These are phyloP conservation scores for Termitomyces sp. DNA, from an alignment of 768 basidiomycete species.

Conservation along the genomic window DNA sequence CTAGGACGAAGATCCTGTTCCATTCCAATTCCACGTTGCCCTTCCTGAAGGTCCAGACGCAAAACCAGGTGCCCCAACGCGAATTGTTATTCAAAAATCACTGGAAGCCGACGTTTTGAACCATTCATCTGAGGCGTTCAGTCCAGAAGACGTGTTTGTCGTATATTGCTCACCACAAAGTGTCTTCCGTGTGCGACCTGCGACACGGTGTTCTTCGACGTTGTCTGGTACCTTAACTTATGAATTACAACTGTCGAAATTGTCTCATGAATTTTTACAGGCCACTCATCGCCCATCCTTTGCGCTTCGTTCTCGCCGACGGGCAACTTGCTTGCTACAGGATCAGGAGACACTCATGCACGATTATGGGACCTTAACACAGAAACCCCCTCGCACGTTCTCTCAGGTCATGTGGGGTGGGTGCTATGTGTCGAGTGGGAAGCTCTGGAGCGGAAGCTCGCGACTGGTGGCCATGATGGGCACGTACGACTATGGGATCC, in stretches of 20 bases:
- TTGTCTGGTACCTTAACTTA: conserved; percentile 58
- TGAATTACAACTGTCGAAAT: not conserved
- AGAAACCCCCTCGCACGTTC: conserved; percentile 84
- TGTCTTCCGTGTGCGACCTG: conserved; percentile 90
- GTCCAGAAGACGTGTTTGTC: conserved; percentile 83
- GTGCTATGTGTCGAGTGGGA: conserved; percentile 98
- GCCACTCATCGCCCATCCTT: conserved; percentile 89
- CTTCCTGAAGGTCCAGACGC: conserved; percentile 55
- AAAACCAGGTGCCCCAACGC: conserved; percentile 58
- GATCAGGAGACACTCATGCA: conserved; percentile 90
- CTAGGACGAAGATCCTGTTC: conserved; percentile 85
- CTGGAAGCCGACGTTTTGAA: conserved; percentile 78
- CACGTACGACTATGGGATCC: conserved; percentile 94
- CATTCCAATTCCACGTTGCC: conserved; percentile 86
- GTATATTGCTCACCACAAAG: conserved; percentile 94
- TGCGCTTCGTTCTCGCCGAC: conserved; percentile 97
- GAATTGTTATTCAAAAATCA: conserved; percentile 82
- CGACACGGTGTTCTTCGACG: conserved; percentile 92
- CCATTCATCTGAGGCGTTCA: conserved; percentile 69
- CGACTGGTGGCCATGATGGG: conserved; percentile 93
- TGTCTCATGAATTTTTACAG: conserved; percentile 33
- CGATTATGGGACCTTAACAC: conserved; percentile 94
- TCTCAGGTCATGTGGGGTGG: conserved; percentile 92
- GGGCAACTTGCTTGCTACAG: conserved; percentile 87
- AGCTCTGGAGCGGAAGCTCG: conserved; percentile 83